A percentile compares a stretch with the other conserved stretches of the same genome.
phyloP scores from a whole-genome alignment of 108 stramenopile genomes.

The Aurantiochytrium sp. region DNA sequence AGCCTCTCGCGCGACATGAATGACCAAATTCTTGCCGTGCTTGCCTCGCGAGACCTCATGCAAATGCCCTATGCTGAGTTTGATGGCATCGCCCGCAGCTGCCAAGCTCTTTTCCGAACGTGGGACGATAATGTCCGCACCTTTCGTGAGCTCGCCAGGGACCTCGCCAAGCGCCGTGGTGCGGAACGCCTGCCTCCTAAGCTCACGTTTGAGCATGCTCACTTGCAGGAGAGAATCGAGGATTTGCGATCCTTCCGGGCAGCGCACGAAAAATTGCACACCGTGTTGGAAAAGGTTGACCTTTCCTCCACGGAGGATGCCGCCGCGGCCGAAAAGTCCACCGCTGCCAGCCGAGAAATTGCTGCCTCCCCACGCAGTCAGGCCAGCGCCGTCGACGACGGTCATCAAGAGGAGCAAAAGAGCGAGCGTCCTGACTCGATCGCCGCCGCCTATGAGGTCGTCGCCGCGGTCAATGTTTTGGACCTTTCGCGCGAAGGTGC shows the following conservation, averaged over 20 bases:
- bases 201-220: slow-evolving; percentile 58
- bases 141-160: slow-evolving; percentile 29
- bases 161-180: slow-evolving; percentile 37
- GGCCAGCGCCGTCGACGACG: background rate
- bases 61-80: slow-evolving; percentile 36
- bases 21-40: slow-evolving; percentile 16
- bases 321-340: background rate
- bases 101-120: slow-evolving; percentile 27
- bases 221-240: slow-evolving; percentile 59
- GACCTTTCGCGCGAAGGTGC: background rate
- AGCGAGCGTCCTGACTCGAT: background rate
- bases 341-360: background rate
- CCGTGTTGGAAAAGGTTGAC: slow-evolving; percentile 36
- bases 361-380: background rate
- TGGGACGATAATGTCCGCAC: slow-evolving; percentile 58
- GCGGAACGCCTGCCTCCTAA: slow-evolving; percentile 60
- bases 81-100: slow-evolving; percentile 16
- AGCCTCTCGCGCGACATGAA: slow-evolving; percentile 66
- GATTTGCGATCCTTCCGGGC: slow-evolving; percentile 56
- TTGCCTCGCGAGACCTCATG: slow-evolving; percentile 30
- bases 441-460: background rate
- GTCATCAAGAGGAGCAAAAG: background rate
- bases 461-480: background rate
- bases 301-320: background rate
- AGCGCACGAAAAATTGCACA: slow-evolving; percentile 24